Conservation (phyloP, 305 asterid species). For the Solanum hybrid region DNA sequence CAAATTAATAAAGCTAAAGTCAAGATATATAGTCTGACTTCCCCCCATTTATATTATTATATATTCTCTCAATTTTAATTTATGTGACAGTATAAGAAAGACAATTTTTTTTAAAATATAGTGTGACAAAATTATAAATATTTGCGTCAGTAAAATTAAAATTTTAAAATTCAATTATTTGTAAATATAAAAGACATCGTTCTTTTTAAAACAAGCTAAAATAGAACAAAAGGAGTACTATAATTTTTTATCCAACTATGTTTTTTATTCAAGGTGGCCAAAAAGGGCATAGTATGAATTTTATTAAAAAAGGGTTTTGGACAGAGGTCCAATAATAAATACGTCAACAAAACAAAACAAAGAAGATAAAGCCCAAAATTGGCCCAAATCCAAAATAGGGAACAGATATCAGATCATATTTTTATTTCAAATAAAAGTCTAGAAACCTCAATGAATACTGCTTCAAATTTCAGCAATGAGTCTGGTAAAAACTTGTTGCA, state of each 20-base stretch:
- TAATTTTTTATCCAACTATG: not conserved
- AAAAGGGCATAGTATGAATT: not conserved
- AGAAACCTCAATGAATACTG: not conserved
- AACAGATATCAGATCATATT: not conserved
- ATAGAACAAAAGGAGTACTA: too few species aligned
- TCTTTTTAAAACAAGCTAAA: not conserved
- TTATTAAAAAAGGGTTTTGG: not conserved
- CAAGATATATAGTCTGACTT: not conserved
- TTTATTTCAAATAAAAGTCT: not conserved
- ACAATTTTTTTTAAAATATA: too few species aligned
- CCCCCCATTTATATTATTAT: not conserved
- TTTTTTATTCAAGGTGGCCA: not conserved
- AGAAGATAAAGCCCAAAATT: not conserved
- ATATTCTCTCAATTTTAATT: not conserved
- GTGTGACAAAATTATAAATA: not conserved
- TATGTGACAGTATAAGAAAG: not conserved
- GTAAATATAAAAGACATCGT: too few species aligned
- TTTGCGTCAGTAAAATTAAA: not conserved
- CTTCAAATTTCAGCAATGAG: not conserved
- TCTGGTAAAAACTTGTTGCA: not conserved
- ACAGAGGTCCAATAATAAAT: not conserved
- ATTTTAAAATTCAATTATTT: too few species aligned
- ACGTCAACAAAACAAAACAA: not conserved
- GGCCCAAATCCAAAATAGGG: not conserved
- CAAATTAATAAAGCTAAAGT: not conserved